Evolutionary conservation across 73 alveolate species (phyloP).

Genomic region (Tetrahymena thermophila): DNA sequence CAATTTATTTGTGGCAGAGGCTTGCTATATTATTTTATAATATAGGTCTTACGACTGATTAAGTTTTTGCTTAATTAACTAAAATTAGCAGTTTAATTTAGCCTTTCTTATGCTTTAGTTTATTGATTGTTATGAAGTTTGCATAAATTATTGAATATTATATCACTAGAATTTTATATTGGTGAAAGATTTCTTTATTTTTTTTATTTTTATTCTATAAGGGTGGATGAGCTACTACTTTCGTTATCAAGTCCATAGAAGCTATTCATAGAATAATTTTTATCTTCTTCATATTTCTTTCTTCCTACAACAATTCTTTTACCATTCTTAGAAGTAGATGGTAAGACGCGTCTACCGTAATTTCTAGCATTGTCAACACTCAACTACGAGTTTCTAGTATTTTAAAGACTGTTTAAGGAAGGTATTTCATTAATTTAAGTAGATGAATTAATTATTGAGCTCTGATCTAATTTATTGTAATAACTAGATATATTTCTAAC

Average conservation of each 20-base stretch:
- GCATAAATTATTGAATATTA: neutral
- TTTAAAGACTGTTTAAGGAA: neutral
- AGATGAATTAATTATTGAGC: neutral
- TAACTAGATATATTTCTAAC: neutral
- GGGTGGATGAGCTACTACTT: neutral
- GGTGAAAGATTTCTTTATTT: neutral
- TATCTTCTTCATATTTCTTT: neutral
- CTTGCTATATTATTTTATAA: neutral
- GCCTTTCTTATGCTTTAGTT: neutral
- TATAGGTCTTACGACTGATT: neutral
- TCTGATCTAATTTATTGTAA: neutral
- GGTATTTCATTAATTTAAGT: neutral
- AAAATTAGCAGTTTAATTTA: neutral
- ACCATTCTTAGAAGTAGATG: neutral
- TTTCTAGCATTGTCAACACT: neutral
- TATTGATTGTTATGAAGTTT: neutral
- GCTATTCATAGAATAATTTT: neutral
- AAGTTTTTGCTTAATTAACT: neutral
- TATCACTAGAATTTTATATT: neutral
- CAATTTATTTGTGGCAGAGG: neutral
- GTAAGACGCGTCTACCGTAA: neutral
- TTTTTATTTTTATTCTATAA: neutral
- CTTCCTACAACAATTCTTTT: neutral
- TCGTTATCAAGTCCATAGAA: neutral
- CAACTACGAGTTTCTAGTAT: neutral